These are phyloP conservation scores for Telopea speciosissima DNA, from an alignment of 177 flowering plant species.

Conservation along the genomic window DNA sequence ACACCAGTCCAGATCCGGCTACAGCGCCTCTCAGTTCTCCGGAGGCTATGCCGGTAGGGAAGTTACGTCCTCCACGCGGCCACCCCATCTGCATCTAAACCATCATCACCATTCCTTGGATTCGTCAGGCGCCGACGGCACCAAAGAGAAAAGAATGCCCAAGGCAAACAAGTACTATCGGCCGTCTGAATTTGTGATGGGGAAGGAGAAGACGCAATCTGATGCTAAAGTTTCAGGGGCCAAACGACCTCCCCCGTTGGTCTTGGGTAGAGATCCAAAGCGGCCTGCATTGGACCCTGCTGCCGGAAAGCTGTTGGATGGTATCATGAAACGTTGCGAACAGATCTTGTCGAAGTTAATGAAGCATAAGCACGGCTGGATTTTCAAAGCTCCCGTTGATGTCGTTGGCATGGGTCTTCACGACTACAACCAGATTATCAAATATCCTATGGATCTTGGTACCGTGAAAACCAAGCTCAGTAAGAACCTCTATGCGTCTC, in stretches of 20 bases:
- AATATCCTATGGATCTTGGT: conserved; percentile 61
- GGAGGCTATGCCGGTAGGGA: conserved; percentile 14
- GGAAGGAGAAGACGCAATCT: conserved; percentile 20
- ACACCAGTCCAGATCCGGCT: conserved; percentile 19
- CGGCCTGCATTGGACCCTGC: conserved; percentile 8
- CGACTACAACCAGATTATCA: conserved; percentile 45
- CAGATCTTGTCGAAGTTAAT: conserved; percentile 29
- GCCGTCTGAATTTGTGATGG: conserved; percentile 23
- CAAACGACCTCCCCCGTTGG: conserved; percentile 10
- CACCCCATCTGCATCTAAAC: conserved; percentile 6
- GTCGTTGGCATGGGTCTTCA: conserved; percentile 38
- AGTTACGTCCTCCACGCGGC: conserved; percentile 4
- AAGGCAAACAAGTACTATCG: conserved; percentile 24
- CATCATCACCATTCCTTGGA: background rate
- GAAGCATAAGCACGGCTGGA: conserved; percentile 31
- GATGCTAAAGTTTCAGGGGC: conserved; percentile 21
- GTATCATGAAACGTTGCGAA: conserved; percentile 21
- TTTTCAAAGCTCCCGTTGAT: conserved; percentile 50
- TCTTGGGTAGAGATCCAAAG: conserved; percentile 9
- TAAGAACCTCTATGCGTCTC: conserved; percentile 22
- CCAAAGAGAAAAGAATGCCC: conserved; percentile 26
- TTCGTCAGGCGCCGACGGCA: background rate
- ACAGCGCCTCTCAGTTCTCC: conserved; percentile 14
- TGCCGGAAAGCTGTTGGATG: conserved; percentile 1
- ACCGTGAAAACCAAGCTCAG: conserved; percentile 40